These are phyloP conservation scores for Neonectria magnoliae DNA, from an alignment of 2,329 filamentous ascomycete species.

Conservation along the genomic window DNA sequence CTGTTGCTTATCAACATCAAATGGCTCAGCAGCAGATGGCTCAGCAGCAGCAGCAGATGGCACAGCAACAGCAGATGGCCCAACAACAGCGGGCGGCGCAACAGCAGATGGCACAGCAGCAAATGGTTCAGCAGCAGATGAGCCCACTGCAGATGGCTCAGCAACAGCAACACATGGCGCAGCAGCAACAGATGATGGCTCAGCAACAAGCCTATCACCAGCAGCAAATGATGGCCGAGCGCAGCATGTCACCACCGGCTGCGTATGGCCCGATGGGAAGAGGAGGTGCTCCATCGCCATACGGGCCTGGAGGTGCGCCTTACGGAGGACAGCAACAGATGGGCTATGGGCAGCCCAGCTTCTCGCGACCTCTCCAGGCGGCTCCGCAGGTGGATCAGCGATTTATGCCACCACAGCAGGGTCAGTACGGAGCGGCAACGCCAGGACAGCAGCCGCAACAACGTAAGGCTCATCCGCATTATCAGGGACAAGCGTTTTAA, in stretches of 20 bases:
- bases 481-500: constrained; percentile 52
- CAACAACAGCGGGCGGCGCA: constrained; percentile 34
- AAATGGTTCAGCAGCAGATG: constrained; percentile 41
- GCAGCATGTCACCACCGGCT: constrained; percentile 37
- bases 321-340: constrained; percentile 39
- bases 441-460: constrained; percentile 29
- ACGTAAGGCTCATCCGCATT: constrained; percentile 42
- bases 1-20: constrained; percentile 48
- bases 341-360: constrained; percentile 40
- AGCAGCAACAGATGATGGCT: constrained; percentile 33
- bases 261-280: constrained; percentile 40
- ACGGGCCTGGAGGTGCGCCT: constrained; percentile 30
- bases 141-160: constrained; percentile 43
- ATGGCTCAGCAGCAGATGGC: constrained; percentile 60
- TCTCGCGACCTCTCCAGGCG: constrained; percentile 47
- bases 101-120: constrained; percentile 42
- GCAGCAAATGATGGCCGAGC: constrained; percentile 34
- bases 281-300: constrained; percentile 33
- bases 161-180: constrained; percentile 44
- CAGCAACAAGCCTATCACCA: constrained; percentile 39
- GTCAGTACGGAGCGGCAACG: constrained; percentile 43
- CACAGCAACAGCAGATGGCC: constrained; percentile 24
- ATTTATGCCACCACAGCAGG: constrained; percentile 43
- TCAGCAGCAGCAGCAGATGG: constrained; percentile 48
- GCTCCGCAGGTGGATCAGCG: constrained; percentile 43